Base-by-base conservation (phyloP, 2,329 filamentous ascomycete species). In the Talaromyces sp. region DNA sequence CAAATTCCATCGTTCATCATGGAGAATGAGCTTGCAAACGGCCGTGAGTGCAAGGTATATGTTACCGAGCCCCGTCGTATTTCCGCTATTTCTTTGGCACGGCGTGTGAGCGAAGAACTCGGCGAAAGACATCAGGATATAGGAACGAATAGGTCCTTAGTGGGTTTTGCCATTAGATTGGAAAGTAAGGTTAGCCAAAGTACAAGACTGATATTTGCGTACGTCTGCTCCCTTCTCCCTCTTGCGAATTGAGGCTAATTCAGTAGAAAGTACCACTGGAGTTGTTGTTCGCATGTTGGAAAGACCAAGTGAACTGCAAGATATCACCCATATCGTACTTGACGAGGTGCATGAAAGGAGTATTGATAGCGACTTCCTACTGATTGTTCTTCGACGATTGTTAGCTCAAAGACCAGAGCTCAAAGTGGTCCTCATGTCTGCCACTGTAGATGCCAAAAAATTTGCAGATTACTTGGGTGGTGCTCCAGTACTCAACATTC, bases 201-300 rank as follows among this genome's bases (percentile, higher is more conserved):
- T 70, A 98, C 93, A 1, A 85, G 92, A 61, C 85, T 99, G 29
- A 88, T 98, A 5, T 99, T 93, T 78, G 95, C 95, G 62, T 97
- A 90, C 51, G 78, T 77, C 40, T 22, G 53, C 36, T 45, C 38
- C 10, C 61, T 7, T 53, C 56, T 40, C 27, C 11, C n/a, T 10
- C n/a, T 27, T 40, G 3, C 56, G 45, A 8, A 25, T 43, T 58
- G 29, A 56, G 53, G 13, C 70, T 73, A 43, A 71, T 65, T 25
- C 22, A 25, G n/a, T 54, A 19, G 27, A 38, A 66, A 80, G 78
- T 27, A 82, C 87, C 27, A 87, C 88, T 53, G 88, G 95, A 81
- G 96, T 99, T 65, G 92, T 99, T n/a, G 91, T 99, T 83, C 89
- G 95, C 31, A 98, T 99, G 94, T 84, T 99, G 15, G 95, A 99